A percentile compares a stretch with the other conserved stretches of the same genome.
Conservation (phyloP, 75 land plant species). For the Pinus tabuliformis region DNA sequence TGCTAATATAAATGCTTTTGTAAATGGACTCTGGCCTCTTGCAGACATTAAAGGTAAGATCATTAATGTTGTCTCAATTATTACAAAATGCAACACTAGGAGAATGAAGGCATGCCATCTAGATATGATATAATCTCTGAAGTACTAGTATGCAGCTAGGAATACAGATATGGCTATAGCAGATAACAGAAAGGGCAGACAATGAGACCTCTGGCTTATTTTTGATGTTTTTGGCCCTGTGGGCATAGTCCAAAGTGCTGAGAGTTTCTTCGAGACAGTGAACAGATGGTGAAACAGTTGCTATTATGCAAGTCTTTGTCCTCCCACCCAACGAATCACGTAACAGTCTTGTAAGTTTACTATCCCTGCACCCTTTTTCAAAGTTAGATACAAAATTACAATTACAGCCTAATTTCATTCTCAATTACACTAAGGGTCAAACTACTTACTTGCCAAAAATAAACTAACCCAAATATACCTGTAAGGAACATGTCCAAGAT, state of each 20-base stretch:
- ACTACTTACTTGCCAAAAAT: not conserved
- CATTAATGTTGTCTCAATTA: not conserved
- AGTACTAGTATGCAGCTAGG: not conserved
- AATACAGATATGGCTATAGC: not conserved
- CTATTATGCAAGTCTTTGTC: slow-evolving; percentile 98
- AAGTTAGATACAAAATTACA: not conserved
- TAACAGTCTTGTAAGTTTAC: slow-evolving; percentile 91
- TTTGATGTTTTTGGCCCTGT: slow-evolving; percentile 95
- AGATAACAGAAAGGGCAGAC: not conserved
- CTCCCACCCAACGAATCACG: slow-evolving; percentile 96
- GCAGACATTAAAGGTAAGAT: not conserved
- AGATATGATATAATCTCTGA: not conserved
- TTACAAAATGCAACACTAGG: not conserved
- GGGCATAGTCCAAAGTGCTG: slow-evolving; percentile 97
- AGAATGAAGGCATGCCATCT: not conserved
- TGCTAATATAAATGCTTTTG: not conserved
- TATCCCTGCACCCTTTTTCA: slow-evolving; percentile 58
- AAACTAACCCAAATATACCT: slow-evolving; percentile 42
- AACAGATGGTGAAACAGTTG: slow-evolving; percentile 97
- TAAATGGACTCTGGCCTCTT: not conserved
- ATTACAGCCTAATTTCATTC: not conserved
- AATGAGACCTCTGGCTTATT: slow-evolving; percentile 90
- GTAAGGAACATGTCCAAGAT: slow-evolving; percentile 95
- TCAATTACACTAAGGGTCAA: not conserved
- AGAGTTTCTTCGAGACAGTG: slow-evolving; percentile 95